Base-by-base conservation (phyloP, 768 basidiomycete species). In the Xerocomellus chrysenteron region DNA sequence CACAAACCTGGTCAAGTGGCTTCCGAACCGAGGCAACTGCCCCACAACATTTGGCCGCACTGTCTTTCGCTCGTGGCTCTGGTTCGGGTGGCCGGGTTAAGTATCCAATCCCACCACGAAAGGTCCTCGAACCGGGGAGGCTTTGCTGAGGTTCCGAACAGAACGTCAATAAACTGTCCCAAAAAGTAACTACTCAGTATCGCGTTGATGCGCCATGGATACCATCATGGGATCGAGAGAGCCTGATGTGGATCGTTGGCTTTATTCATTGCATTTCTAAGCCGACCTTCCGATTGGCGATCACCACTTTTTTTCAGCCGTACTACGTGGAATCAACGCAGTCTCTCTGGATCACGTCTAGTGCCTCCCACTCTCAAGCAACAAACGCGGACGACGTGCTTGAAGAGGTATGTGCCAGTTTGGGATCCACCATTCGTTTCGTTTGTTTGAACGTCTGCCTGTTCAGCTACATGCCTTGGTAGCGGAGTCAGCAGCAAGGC, bases 81-180 rank as follows among this genome's bases (percentile, higher is more conserved):
- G 90, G 90, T 24, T 90, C 90, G 7, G 90, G 90, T 39, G 90
- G 90, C 21, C 89, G 91, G 81, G 90, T 89, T 65, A 55, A 60
- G 66, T 55, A 4, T 44, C 39, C 32, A 10, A 37, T 61, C 47
- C 11, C 26, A 30, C 17, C 32, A 35, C 13, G 19, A 46, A 24
- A 44, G 19, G 28, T 13, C 30, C 11, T 13, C 10, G 17, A 17
- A 33, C 43, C 35, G 11, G n/a, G 28, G 39, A 17, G 12, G 28
- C 26, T 26, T 26, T 26, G 21, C 42, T 53, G 37, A 62, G 37
- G 19, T 37, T 28, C 41, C 33, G 32, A 37, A 21, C 62, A 92
- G 89, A 90, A 93, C 60, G 91, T 92, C 35, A 93, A 93, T 66
- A 92, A 91, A 74, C 82, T 92, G 17, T 90, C 89, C 57, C 91